Percentiles rank a stretch among this genome's conserved stretches.
Conservation (phyloP, 495 filamentous ascomycete genomes). For the Emericellopsis terricola region DNA sequence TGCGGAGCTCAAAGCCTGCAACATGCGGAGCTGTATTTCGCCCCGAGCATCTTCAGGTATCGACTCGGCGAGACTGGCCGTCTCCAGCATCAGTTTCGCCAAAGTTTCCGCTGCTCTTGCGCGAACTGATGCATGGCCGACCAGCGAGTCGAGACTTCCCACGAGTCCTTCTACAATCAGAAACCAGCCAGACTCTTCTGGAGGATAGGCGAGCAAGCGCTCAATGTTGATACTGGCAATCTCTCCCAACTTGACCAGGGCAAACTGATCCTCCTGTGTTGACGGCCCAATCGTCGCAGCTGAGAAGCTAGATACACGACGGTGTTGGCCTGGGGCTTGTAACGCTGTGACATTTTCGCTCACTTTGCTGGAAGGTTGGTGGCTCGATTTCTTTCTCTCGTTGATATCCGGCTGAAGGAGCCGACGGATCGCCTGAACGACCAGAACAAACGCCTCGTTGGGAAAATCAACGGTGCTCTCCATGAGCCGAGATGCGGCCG, state of each 20-base stretch:
- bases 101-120: constrained; percentile 56
- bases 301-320: constrained; percentile 38
- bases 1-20: constrained; percentile 46
- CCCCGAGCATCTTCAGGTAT: constrained; percentile 32
- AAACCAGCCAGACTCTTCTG: constrained; percentile 54
- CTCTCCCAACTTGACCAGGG: constrained; percentile 65
- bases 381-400: constrained; percentile 2
- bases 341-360: too few species aligned
- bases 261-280: constrained; percentile 54
- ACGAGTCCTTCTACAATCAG: constrained; percentile 53
- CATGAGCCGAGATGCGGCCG: constrained; percentile 70
- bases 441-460: constrained; percentile 57
- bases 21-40: constrained; percentile 46
- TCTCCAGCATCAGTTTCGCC: constrained; percentile 50
- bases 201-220: constrained; percentile 46
- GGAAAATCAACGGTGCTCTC: constrained; percentile 84
- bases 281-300: constrained; percentile 31
- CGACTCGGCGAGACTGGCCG: constrained; percentile 31
- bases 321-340: constrained; percentile 16
- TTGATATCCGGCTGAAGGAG: constrained; percentile 21
- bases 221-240: constrained; percentile 62
- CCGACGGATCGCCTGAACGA: constrained; percentile 56
- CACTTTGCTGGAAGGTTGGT: constrained; percentile 13
- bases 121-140: constrained; percentile 40
- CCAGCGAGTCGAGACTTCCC: constrained; percentile 35